These are phyloP conservation scores for Bipolaris zeicola DNA, from an alignment of 2,329 filamentous ascomycete genomes.

Conservation along the genomic window DNA sequence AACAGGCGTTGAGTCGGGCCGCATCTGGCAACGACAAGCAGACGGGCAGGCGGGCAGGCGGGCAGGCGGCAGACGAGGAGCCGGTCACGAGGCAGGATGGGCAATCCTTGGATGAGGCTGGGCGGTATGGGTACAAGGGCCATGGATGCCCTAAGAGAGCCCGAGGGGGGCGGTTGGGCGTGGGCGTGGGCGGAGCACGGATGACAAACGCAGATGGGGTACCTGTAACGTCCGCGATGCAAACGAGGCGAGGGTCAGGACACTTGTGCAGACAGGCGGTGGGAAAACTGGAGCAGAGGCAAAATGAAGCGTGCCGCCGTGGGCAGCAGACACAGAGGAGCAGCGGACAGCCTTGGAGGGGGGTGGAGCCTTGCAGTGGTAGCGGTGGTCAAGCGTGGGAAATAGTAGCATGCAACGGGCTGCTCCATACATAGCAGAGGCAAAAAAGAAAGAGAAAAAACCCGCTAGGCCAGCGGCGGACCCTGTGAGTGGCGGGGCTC, in stretches of 20 bases:
- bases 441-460: conserved; percentile 1
- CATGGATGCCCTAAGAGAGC: conserved; percentile 12
- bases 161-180: conserved; percentile 15
- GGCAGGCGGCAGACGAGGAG: neutral
- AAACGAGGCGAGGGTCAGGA: conserved; percentile 1
- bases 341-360: neutral
- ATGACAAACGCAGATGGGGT: neutral
- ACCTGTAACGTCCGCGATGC: neutral
- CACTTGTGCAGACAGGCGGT: neutral
- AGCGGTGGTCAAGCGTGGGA: neutral
- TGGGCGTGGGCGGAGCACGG: neutral
- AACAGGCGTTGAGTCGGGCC: conserved; percentile 17
- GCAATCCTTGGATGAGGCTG: conserved; percentile 16
- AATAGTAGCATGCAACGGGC: no score
- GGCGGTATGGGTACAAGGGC: conserved; percentile 13
- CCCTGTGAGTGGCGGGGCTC: neutral
- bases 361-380: neutral
- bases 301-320: conserved; percentile 6
- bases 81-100: conserved; percentile 17
- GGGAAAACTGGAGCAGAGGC: neutral
- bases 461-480: neutral
- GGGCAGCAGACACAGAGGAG: neutral
- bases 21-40: conserved; percentile 4
- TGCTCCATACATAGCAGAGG: neutral
- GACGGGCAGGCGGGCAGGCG: conserved; percentile 3